phyloP scores from a whole-genome alignment of 768 basidiomycete genomes.

The Infundibulicybe gibba region DNA sequence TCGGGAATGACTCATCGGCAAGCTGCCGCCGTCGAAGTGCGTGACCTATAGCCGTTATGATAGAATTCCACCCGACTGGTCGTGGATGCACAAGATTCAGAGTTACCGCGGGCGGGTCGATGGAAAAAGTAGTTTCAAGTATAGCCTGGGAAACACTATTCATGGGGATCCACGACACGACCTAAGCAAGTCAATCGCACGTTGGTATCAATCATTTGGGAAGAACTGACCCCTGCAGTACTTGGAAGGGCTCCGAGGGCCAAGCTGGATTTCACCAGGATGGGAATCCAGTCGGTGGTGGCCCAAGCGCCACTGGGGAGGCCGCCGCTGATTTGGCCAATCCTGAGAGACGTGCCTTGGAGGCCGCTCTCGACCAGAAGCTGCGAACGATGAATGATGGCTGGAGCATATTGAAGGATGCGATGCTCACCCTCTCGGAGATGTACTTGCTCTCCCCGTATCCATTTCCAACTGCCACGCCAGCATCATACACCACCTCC shows the following conservation, averaged over 20 bases:
- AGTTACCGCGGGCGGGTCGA: constrained; percentile 11
- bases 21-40: neutral
- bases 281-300: no score
- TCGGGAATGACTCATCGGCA: neutral
- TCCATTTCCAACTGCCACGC: constrained; percentile 24
- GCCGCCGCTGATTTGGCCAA: constrained; percentile 37
- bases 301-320: no score
- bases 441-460: constrained; percentile 37
- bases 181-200: constrained; percentile 8
- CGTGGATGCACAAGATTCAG: constrained; percentile 30
- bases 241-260: no score
- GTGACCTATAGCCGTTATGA: constrained; percentile 3
- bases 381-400: no score
- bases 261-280: no score
- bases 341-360: constrained; percentile 22
- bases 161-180: constrained; percentile 24
- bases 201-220: neutral
- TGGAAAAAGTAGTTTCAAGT: constrained; percentile 21
- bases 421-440: constrained; percentile 23
- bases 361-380: no score
- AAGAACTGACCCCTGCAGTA: constrained; percentile 24
- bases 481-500: no score
- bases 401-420: constrained; percentile 18
- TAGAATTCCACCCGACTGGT: constrained; percentile 18
- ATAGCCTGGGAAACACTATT: constrained; percentile 20